Base-by-base conservation (phyloP, 176 grass and related monocot species). In the Hordeum marinum region DNA sequence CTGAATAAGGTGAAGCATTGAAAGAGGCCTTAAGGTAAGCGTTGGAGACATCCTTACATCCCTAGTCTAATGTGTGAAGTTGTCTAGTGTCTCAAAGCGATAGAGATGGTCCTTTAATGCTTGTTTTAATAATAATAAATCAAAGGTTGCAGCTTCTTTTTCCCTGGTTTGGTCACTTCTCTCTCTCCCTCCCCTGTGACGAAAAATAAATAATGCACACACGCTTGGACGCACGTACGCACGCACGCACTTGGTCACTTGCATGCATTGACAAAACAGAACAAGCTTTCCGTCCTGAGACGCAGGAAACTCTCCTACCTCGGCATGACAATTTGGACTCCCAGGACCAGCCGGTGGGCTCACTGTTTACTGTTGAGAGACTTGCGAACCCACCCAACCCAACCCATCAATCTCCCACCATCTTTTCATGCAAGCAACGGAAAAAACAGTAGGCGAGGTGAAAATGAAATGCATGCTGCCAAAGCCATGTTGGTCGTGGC, bases 291-390 rank as follows among this genome's bases (percentile, higher is more conserved):
- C 17, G 73, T 67, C 62, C 20, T 6, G 17, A 26, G 43, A 21
- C 62, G 81, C 39, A 64, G 29, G 34, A 39, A 9, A 78, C 63
- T 82, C 46, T 18, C 37, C 31, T 23, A 78, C 83, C 21, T 48
- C 32, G 75, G 80, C 79, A 60, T 75, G 88, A 87, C 73, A 74
- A 83, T 39, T 83, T 79, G 58, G 88, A 86, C 84, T 83, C 73
- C 58, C 36, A 13, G 29, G 29, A 29, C 29, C 41, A 34, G 29
- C 63, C 60, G 60, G 42, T n/a, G 29, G 61, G 31, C 62, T 68
- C 58, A 34, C 32, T 34, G 32, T 34, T 29, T 29, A 48, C 80
- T 48, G 50, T 69, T 37, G 83, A 77, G 77, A 66, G 69, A 23
- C 34, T 76, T 43, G 24, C 25, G 76, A 67, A 10, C 81, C 76